Conservation (phyloP, 2,329 filamentous ascomycete genomes). For the Huntiella bhutanensis region DNA sequence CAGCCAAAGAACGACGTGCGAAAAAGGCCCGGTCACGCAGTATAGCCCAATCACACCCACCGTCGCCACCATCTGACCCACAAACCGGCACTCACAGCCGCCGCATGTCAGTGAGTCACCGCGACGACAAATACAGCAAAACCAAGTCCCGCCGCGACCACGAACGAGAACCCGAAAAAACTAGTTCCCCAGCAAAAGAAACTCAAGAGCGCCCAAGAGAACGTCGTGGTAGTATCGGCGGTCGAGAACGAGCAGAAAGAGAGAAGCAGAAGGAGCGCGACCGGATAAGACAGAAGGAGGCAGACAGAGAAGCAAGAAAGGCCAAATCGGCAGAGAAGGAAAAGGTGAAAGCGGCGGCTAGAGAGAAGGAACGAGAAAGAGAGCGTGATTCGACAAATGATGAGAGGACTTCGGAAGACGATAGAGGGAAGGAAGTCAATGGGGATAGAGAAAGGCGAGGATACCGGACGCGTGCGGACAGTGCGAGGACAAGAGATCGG, state of each 20-base stretch:
- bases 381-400: conserved; percentile 4
- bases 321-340: not conserved
- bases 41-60: conserved; percentile 6
- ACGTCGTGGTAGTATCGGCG: conserved; percentile 10
- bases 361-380: conserved; percentile 3
- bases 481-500: conserved; percentile 10
- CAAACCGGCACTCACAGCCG: not conserved
- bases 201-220: conserved; percentile 7
- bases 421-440: conserved; percentile 6
- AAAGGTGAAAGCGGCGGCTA: conserved; percentile 1
- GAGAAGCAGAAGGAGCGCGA: conserved; percentile 12
- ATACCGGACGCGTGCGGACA: conserved; percentile 9
- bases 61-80: conserved; percentile 9
- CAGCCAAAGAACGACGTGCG: conserved; percentile 9
- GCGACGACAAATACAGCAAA: conserved; percentile 11
- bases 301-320: not conserved
- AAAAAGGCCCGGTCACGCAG: conserved; percentile 8
- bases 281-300: conserved; percentile 5
- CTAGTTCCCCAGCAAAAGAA: conserved; percentile 13
- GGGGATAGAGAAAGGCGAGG: conserved; percentile 3
- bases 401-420: conserved; percentile 5
- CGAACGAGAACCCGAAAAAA: conserved; percentile 5
- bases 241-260: conserved; percentile 8
- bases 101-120: conserved; percentile 12
- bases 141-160: conserved; percentile 2